Conservation (phyloP, 306 rosid genomes). For the Parietaria judaica region DNA sequence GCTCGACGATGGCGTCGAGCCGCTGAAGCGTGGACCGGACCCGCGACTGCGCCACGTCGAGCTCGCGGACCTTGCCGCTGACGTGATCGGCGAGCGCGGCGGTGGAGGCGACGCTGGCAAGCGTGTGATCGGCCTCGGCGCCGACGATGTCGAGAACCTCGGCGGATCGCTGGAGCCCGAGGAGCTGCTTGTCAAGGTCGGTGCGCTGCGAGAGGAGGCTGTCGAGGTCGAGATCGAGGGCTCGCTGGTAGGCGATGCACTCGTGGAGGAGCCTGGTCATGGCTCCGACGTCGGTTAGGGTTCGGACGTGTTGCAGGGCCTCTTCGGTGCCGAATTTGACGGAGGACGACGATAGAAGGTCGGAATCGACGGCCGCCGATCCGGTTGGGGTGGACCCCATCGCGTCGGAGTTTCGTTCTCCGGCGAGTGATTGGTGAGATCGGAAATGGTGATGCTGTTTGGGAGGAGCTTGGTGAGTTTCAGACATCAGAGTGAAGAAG, state of each 20-base stretch:
- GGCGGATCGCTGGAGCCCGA: constrained; percentile 56
- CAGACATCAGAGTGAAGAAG: no score
- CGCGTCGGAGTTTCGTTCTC: background rate
- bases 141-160: constrained; percentile 62
- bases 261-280: constrained; percentile 62
- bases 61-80: constrained; percentile 74
- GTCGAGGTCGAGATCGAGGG: constrained; percentile 58
- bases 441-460: no score
- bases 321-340: constrained; percentile 36
- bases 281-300: constrained; percentile 44
- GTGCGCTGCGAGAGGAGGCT: constrained; percentile 62
- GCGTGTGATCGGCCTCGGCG: constrained; percentile 54
- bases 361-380: constrained; percentile 24
- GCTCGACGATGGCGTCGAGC: constrained; percentile 74
- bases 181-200: constrained; percentile 69
- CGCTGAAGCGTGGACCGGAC: constrained; percentile 70
- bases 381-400: constrained; percentile 40
- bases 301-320: constrained; percentile 30
- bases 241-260: constrained; percentile 53
- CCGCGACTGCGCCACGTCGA: constrained; percentile 84
- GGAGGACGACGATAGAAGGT: constrained; percentile 20
- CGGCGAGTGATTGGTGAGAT: background rate
- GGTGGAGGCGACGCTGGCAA: constrained; percentile 39
- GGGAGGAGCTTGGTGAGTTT: no score
- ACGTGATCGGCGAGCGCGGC: constrained; percentile 48